Evolutionary conservation across 495 filamentous ascomycete species (phyloP).

Genomic region (Cercophora newfieldiana): DNA sequence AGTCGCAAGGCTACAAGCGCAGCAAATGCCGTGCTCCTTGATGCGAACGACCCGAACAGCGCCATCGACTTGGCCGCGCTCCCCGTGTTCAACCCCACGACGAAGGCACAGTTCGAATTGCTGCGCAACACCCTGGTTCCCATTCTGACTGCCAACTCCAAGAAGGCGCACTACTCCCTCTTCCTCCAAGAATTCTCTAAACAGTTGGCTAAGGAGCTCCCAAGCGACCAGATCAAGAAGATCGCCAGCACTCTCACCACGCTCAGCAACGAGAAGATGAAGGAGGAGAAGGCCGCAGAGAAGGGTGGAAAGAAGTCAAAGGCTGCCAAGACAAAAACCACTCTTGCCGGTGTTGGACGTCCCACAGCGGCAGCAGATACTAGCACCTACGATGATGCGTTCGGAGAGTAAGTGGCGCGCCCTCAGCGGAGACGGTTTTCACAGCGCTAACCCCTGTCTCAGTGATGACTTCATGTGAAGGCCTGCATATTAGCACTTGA

Average conservation of each 20-base stretch:
- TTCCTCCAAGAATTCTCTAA: constrained; percentile 92
- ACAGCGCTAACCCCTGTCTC: constrained; percentile 22
- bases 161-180: constrained; percentile 85
- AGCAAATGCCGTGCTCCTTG: constrained; percentile 64
- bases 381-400: constrained; percentile 67
- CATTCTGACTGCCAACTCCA: constrained; percentile 67
- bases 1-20: constrained; percentile 58
- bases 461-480: constrained; percentile 57
- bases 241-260: constrained; percentile 80
- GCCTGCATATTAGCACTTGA: not conserved
- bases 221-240: constrained; percentile 93
- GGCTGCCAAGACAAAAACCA: constrained; percentile 89
- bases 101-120: constrained; percentile 77
- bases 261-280: constrained; percentile 96
- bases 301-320: constrained; percentile 97
- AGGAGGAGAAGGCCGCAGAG: constrained; percentile 92
- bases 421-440: not conserved
- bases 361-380: constrained; percentile 70
- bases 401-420: constrained; percentile 67
- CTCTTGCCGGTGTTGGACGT: constrained; percentile 60
- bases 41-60: constrained; percentile 69
- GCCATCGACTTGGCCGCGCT: constrained; percentile 77
- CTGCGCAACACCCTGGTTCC: constrained; percentile 75
- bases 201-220: constrained; percentile 81
- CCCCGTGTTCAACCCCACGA: constrained; percentile 83